Conservation (phyloP, 768 basidiomycete species). For the Mrakia hoshinonis region DNA sequence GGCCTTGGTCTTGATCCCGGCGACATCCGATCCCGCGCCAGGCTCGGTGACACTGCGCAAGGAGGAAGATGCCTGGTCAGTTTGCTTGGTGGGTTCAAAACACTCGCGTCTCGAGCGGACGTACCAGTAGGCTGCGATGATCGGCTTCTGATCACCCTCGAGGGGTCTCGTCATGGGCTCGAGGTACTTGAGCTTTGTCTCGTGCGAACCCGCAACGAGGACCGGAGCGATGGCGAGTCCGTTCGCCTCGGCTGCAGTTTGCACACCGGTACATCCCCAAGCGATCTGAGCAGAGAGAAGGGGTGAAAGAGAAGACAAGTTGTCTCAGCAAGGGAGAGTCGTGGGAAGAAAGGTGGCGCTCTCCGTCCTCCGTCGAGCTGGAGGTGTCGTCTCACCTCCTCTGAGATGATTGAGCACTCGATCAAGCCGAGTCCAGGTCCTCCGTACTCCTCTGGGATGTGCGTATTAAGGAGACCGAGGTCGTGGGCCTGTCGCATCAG, state of each 20-base stretch:
- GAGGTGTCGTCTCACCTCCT: too few species aligned
- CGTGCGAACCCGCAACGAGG: conserved; percentile 7
- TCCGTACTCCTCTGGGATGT: conserved; percentile 41
- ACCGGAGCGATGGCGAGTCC: conserved; percentile 37
- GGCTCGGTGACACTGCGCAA: conserved; percentile 38
- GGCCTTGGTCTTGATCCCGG: conserved; percentile 42
- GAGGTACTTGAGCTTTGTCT: conserved; percentile 14
- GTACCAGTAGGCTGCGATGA: conserved; percentile 42
- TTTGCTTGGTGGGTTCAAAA: too few species aligned
- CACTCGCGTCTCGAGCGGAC: conserved; percentile 25
- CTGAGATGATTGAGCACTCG: neutral
- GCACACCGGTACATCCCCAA: conserved; percentile 40
- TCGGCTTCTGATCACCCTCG: conserved; percentile 15
- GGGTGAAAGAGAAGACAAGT: too few species aligned
- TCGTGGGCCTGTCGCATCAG: conserved; percentile 42
- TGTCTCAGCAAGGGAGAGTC: too few species aligned
- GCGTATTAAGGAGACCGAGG: conserved; percentile 42
- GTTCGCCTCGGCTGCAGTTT: conserved; percentile 40
- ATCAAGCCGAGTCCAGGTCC: neutral
- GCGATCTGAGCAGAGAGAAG: conserved; percentile 41
- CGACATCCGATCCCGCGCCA: conserved; percentile 43
- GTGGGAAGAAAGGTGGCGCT: conserved; percentile 14
- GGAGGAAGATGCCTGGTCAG: too few species aligned
- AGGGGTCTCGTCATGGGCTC: conserved; percentile 12
- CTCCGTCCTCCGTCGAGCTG: too few species aligned